Evolutionary conservation across 2,329 filamentous ascomycete species (phyloP).

Genomic region (Aspergillus tamarii): DNA sequence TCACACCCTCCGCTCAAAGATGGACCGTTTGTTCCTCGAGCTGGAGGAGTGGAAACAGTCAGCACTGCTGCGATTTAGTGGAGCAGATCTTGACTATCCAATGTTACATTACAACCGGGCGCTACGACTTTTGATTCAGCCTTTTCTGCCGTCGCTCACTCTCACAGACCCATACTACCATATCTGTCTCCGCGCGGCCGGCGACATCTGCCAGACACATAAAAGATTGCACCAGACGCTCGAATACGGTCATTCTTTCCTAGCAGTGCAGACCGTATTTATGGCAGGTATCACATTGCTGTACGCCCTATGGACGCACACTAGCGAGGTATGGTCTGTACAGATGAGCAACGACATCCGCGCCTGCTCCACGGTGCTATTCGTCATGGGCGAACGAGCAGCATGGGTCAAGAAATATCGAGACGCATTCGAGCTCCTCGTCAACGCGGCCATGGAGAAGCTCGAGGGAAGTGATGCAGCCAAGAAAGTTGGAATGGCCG

Average conservation of each 20-base stretch:
- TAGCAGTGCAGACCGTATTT: conserved; percentile 44
- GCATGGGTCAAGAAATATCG: conserved; percentile 53
- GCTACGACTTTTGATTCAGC: conserved; percentile 55
- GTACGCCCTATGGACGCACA: conserved; percentile 47
- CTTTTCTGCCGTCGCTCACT: conserved; percentile 52
- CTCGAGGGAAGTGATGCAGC: conserved; percentile 43
- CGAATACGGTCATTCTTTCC: conserved; percentile 44
- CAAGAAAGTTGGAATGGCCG: conserved; percentile 41
- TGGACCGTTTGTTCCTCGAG: conserved; percentile 49
- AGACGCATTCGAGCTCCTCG: conserved; percentile 52
- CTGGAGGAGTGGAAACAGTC: conserved; percentile 53
- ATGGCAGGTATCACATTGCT: conserved; percentile 43
- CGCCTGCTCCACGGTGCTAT: conserved; percentile 53
- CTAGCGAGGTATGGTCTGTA: conserved; percentile 53
- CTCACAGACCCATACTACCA: conserved; percentile 52
- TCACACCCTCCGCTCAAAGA: conserved; percentile 50
- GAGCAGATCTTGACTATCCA: conserved; percentile 51
- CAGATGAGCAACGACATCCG: conserved; percentile 54
- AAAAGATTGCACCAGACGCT: conserved; percentile 43
- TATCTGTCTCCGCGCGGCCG: conserved; percentile 42
- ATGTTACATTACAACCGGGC: conserved; percentile 56
- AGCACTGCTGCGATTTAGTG: conserved; percentile 36
- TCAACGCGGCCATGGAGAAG: conserved; percentile 53
- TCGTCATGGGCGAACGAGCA: conserved; percentile 55
- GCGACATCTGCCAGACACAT: conserved; percentile 42